Base-by-base conservation (phyloP, 352 stramenopile species). In the Phytopythium ostracodes region DNA sequence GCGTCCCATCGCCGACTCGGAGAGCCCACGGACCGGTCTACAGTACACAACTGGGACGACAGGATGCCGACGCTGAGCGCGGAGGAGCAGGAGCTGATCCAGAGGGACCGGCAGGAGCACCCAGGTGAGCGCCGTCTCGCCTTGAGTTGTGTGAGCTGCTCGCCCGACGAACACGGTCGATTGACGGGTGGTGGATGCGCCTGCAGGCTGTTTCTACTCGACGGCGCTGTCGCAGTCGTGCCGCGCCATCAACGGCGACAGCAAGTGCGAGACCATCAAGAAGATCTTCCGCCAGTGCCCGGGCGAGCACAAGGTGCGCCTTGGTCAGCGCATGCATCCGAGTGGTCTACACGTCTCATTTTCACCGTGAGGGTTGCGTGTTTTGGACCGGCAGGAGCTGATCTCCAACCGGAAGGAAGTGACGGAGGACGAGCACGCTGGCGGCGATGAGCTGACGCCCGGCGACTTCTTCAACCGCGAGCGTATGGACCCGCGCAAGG, bases 201-300 rank as follows among this genome's bases (percentile, higher is more conserved):
- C 4, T 22, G 17, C 44, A 86, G 79, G 76, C 43, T 94, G 85
- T 64, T 91, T 90, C 64, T 91, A 94, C 66, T 91, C 83, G 40
- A 92, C 85, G 58, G 74, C 82, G 25, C 56, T 94, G 44, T 92
- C 83, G 25, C 79, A 90, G 62, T 90, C 83, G 29, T 92, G 84
- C 49, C 76, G 80, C 9, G 88, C 79, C 17, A 85, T 91, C 25
- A 92, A 94, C 56, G 84, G 86, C 47, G 86, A 94, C 56, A 92
- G 77, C 72, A 92, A 91, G 69, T 94, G 86, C 62, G 83, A 94
- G 60, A 87, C 86, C 60, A 66, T 92, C 44, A 90, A 89, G 56
- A 92, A 92, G 65, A 94, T 94, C 65, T 94, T 91, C 59, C 81
- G 86, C 24, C 81, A 91, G 51, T 94, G 86, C 53, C 83, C 84